Evolutionary conservation across 805 yeast genomes (phyloP), one percentile per base, ranked within the genome.

Genomic region (Wickerhamiella vanderwaltii): DNA sequence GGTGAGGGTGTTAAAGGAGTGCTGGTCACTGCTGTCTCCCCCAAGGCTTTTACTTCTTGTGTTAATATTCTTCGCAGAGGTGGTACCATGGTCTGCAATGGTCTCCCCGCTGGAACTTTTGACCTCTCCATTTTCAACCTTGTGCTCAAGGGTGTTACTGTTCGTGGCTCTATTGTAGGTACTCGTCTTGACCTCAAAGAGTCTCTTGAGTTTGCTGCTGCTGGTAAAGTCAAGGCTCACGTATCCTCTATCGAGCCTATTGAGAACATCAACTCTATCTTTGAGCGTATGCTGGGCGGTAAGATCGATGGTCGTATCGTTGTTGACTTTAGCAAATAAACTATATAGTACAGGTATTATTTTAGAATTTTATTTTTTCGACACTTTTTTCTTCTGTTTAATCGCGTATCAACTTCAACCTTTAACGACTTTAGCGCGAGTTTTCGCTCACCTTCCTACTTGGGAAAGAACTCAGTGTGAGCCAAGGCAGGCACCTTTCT

Each of bases 251-350:
- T 45, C 32, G 54, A 51, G 39, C 24, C 34, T 7, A 59, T 85
- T 61, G 85, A 77, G 41, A 85, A 86, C 45, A 69, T 83, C 54
- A 74, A 85, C 45, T 75, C 75, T 56, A 79, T 84, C 49, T 84
- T 72, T 68, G 69, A 75, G 51, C 69, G 74, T 61, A 85, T 85
- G 94, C 79, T 72, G 63, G 69, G 75, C 64, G 93, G 93, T 57
- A 73, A 79, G 68, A 78, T 85, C 57, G 73, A 78, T 54, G 95
- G 95, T 56, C 76, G 95, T 67, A 78, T 79, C 60, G 95, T 85
- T 45, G 78, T 85, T 51, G 95, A 85, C 67, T 77, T 82, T 37
- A 59, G 70, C 47, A 73, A 75, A 60, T 77, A 18, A 11, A 15
- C 19, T 28, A 28, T n/a, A 12, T 28, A 28, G 13, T 7, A n/a